phyloP scores from a whole-genome alignment of 441 rosid species.

The Isatis lusitanica region DNA sequence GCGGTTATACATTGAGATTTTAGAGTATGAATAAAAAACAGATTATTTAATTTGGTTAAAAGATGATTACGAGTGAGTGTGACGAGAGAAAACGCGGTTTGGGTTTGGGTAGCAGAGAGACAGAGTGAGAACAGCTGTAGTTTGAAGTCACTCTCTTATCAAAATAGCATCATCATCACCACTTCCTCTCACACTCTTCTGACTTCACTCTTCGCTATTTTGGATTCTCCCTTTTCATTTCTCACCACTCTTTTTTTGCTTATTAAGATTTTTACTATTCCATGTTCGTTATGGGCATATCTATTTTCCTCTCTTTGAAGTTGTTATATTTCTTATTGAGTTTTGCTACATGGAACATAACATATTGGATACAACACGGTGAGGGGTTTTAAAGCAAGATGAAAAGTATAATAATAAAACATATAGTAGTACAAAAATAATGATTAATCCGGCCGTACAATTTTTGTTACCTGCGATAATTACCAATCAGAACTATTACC shows the following conservation, averaged over 20 bases:
- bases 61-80: constrained; percentile 13
- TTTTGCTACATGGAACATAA: too few species aligned
- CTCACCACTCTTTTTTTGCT: background rate
- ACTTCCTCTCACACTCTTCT: constrained; percentile 31
- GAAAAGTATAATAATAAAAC: too few species aligned
- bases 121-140: constrained; percentile 36
- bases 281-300: too few species aligned
- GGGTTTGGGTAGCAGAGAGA: constrained; percentile 29
- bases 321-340: too few species aligned
- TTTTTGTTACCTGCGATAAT: too few species aligned
- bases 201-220: constrained; percentile 27
- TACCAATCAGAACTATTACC: too few species aligned
- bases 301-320: too few species aligned
- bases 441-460: too few species aligned
- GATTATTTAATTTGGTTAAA: background rate
- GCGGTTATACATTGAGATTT: background rate
- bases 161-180: constrained; percentile 21
- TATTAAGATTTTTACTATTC: too few species aligned
- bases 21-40: background rate
- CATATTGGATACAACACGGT: too few species aligned
- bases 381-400: too few species aligned
- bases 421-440: too few species aligned
- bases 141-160: constrained; percentile 30
- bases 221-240: background rate
- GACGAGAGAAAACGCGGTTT: constrained; percentile 41